Conservation (phyloP, 768 basidiomycete genomes). For the Kwoniella sp. region DNA sequence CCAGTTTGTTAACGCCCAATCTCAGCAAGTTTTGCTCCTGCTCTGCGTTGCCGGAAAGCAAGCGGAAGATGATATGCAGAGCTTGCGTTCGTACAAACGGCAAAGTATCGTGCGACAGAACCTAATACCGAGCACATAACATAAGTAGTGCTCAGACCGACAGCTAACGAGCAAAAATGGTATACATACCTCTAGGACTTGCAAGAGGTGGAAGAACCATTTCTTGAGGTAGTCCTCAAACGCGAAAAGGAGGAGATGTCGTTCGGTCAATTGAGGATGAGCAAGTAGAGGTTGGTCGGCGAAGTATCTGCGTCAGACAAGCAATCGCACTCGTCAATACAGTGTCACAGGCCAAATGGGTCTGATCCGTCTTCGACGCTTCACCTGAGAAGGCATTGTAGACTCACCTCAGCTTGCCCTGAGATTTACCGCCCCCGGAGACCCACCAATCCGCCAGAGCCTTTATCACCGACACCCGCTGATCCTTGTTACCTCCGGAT, state of each 20-base stretch:
- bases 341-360: too few species aligned
- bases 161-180: background rate
- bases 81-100: slow-evolving; percentile 85
- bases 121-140: slow-evolving; percentile 58
- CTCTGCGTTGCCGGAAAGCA: slow-evolving; percentile 87
- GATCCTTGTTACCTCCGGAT: slow-evolving; percentile 65
- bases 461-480: slow-evolving; percentile 83
- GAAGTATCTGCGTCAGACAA: slow-evolving; percentile 70
- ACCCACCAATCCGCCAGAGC: slow-evolving; percentile 98
- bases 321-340: background rate
- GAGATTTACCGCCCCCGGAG: slow-evolving; percentile 79
- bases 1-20: slow-evolving; percentile 91
- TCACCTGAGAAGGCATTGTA: too few species aligned
- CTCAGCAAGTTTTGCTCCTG: slow-evolving; percentile 95
- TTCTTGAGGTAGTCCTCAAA: slow-evolving; percentile 99
- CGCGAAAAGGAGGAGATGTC: slow-evolving; percentile 76
- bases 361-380: too few species aligned
- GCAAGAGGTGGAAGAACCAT: slow-evolving; percentile 88
- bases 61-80: slow-evolving; percentile 72
- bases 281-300: slow-evolving; percentile 75
- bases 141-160: slow-evolving; percentile 1
- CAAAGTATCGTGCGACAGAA: slow-evolving; percentile 78
- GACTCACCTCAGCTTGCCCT: slow-evolving; percentile 79
- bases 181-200: slow-evolving; percentile 76
- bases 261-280: slow-evolving; percentile 68